A percentile compares a stretch with the other conserved stretches of the same genome.
phyloP scores from a whole-genome alignment of 2,329 filamentous ascomycete species.

The Microcera coccophila region DNA sequence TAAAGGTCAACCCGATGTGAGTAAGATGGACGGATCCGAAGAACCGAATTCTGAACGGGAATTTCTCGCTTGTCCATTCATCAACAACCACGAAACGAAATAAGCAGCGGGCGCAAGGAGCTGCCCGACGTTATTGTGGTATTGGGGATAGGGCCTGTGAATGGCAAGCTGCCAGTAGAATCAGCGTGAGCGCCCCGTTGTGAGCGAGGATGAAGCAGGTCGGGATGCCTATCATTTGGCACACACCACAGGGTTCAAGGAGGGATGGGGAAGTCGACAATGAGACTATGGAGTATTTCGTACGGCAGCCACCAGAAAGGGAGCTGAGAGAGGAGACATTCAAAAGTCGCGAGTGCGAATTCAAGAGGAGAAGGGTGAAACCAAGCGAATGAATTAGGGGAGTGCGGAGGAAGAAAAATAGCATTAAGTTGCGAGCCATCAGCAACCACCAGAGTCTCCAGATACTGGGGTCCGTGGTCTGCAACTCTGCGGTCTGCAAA shows the following conservation, averaged over 20 bases:
- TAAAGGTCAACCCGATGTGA: constrained; percentile 18
- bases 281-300: constrained; percentile 1
- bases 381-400: constrained; percentile 10
- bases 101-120: constrained; percentile 4
- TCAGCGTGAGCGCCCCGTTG: no score
- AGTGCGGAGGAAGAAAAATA: constrained; percentile 14
- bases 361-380: neutral
- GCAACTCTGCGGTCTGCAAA: neutral
- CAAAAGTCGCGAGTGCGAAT: neutral
- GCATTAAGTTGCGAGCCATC: constrained; percentile 23
- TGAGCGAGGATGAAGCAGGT: neutral
- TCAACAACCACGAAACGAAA: constrained; percentile 11
- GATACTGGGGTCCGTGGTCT: neutral
- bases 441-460: constrained; percentile 6
- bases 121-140: no score
- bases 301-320: constrained; percentile 21
- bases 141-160: neutral
- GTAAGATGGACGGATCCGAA: constrained; percentile 10
- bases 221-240: constrained; percentile 16
- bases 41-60: constrained; percentile 23
- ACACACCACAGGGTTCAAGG: constrained; percentile 20
- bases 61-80: constrained; percentile 17
- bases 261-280: constrained; percentile 12
- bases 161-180: no score
- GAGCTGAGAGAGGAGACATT: neutral